Percentiles rank a stretch among this genome's conserved stretches.
phyloP scores from a whole-genome alignment of 78 protist species.

The Goniomonas avonlea region DNA sequence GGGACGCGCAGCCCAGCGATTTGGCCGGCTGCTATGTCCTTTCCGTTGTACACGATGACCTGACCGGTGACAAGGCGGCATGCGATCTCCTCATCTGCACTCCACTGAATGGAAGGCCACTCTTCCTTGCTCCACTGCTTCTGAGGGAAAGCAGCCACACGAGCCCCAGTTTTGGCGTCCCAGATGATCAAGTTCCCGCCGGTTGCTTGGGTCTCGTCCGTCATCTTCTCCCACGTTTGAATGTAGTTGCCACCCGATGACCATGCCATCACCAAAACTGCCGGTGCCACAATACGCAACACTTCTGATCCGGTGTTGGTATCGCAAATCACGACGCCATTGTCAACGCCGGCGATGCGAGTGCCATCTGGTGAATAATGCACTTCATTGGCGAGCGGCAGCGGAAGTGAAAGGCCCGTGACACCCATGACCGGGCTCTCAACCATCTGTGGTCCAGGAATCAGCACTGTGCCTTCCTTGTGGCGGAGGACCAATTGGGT shows the following conservation, averaged over 20 bases:
- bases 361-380: conserved; percentile 10
- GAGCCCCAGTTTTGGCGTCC: background rate
- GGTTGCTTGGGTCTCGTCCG: background rate
- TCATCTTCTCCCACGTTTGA: conserved; percentile 30
- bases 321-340: background rate
- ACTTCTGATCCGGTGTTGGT: background rate
- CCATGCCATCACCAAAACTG: background rate
- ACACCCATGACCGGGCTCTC: background rate
- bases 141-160: background rate
- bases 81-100: background rate
- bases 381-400: background rate
- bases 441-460: background rate
- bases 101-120: conserved; percentile 26
- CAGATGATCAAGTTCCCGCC: conserved; percentile 29
- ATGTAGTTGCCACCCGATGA: conserved; percentile 15
- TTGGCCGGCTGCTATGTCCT: background rate
- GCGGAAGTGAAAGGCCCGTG: background rate
- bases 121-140: background rate
- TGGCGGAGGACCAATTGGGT: background rate
- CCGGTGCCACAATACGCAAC: background rate
- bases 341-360: background rate
- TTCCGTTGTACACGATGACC: conserved; percentile 21
- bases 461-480: background rate
- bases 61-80: background rate
- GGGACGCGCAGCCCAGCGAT: background rate